Evolutionary conservation across 2,329 filamentous ascomycete genomes (phyloP).

Genomic region (Colletotrichum sp.): DNA sequence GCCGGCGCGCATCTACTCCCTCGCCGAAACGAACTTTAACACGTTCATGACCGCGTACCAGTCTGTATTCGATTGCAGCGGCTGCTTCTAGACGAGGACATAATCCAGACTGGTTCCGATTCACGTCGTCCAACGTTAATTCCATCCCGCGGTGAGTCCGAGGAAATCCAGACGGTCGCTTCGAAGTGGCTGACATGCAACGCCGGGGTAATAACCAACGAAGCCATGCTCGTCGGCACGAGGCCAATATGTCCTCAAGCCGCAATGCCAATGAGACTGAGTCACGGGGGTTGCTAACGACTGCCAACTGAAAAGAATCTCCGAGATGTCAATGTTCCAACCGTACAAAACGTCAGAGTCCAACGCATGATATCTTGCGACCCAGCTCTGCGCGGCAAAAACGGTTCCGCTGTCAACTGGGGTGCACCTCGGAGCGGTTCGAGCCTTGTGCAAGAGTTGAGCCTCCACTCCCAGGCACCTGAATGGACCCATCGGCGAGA

Average conservation of each 20-base stretch:
- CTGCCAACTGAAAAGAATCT: not conserved
- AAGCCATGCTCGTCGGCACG: not conserved
- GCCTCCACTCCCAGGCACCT: fast-evolving
- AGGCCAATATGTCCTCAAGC: not conserved
- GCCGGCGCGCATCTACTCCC: no score
- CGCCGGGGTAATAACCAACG: no score
- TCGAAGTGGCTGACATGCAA: no score
- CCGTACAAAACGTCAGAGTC: no score
- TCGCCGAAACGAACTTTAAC: no score
- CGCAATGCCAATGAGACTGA: not conserved
- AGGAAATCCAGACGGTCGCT: no score
- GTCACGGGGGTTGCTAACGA: not conserved
- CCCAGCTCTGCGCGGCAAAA: not conserved
- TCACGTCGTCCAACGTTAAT: not conserved
- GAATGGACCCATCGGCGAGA: fast-evolving
- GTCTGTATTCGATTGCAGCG: no score
- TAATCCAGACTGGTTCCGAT: not conserved
- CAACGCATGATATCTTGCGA: not conserved
- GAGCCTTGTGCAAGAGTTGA: fast-evolving
- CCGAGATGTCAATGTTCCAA: not conserved
- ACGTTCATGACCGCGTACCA: no score
- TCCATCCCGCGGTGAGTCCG: no score
- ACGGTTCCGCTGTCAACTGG: not conserved
- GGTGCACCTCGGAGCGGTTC: fast-evolving
- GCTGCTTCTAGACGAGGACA: not conserved